Base-by-base conservation (phyloP, 345 rosid genomes). In the Boechera divaricarpa region DNA sequence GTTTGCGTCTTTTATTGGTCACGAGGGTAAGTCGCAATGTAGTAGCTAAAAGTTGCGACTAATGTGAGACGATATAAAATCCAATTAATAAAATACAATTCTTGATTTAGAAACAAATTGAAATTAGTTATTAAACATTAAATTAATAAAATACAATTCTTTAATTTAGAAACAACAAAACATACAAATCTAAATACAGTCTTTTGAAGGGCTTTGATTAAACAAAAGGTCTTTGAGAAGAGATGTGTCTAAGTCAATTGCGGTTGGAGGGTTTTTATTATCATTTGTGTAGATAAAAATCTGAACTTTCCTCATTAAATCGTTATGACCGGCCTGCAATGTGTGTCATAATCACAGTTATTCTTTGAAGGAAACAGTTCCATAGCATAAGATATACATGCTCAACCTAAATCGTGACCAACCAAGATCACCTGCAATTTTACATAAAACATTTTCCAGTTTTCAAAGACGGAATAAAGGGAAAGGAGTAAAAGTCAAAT, bases 321-420 rank as follows among this genome's bases (percentile, higher is more conserved):
- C 96, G 78, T 80, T 85, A 64, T 86, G 83, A 63, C 88, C 87
- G 11, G 74, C 84, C 98, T 94, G 87, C 81, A 88, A 81, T 45
- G 3, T 51, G 29, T 73, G n/a, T 52, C 69, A 10, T 33, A 36
- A 39, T 12, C 29, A 3, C 5, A 16, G 13, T 72, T 39, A 55
- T 88, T 72, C 85, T 82, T 92, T 7, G 36, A 56, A 72, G 98
- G 94, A 84, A 89, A 91, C 73, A 86, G 69, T 84, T 95, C 99
- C 98, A 92, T 88, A 48, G 87, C 94, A 65, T 88, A 87, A 7
- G 96, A 89, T 64, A 89, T 65, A 69, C 99, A 92, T 45, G 97
- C 89, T 63, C 99, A 98, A 54, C 98, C 99, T 70, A 95, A 87
- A 83, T 95, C 98, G 10, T 92, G 99, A 39, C 98, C 98, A 2